Conservation (phyloP, 768 basidiomycete genomes). For the Lactifluus echinatus region DNA sequence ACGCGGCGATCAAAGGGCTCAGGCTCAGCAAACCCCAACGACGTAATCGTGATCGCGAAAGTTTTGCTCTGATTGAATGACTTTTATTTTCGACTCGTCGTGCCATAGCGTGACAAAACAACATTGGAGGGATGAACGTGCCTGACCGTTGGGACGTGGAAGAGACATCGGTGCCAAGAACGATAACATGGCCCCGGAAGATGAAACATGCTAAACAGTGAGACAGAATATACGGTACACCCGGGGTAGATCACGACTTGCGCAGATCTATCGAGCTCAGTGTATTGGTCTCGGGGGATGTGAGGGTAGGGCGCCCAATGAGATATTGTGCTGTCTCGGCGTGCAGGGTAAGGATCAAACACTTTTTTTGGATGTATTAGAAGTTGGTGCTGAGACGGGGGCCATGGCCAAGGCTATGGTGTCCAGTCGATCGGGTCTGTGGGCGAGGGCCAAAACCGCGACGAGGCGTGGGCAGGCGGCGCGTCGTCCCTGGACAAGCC, state of each 20-base stretch:
- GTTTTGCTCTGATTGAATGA: too few relatives aligned
- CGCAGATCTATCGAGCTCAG: constrained; percentile 58
- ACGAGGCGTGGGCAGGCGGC: constrained; percentile 24
- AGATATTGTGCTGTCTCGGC: too few relatives aligned
- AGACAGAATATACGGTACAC: constrained; percentile 40
- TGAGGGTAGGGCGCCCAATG: too few relatives aligned
- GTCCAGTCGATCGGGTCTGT: neutral
- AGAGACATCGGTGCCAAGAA: too few relatives aligned
- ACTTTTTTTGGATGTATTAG: neutral
- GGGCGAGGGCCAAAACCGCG: neutral
- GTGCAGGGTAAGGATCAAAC: constrained; percentile 30
- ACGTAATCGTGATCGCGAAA: too few relatives aligned
- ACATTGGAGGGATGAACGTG: too few relatives aligned
- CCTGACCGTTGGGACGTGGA: too few relatives aligned
- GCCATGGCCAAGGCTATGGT: neutral
- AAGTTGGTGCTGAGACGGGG: neutral
- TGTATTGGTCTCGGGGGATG: constrained; percentile 60
- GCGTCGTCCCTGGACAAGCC: constrained; percentile 38
- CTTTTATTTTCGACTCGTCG: too few relatives aligned
- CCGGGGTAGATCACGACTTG: constrained; percentile 66
- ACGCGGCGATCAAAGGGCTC: too few relatives aligned
- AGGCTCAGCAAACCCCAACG: too few relatives aligned
- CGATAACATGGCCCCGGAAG: constrained; percentile 34
- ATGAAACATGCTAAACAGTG: constrained; percentile 59
- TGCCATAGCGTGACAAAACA: too few relatives aligned